phyloP scores from a whole-genome alignment of 495 filamentous ascomycete species.

The Parathielavia hyrcaniae region DNA sequence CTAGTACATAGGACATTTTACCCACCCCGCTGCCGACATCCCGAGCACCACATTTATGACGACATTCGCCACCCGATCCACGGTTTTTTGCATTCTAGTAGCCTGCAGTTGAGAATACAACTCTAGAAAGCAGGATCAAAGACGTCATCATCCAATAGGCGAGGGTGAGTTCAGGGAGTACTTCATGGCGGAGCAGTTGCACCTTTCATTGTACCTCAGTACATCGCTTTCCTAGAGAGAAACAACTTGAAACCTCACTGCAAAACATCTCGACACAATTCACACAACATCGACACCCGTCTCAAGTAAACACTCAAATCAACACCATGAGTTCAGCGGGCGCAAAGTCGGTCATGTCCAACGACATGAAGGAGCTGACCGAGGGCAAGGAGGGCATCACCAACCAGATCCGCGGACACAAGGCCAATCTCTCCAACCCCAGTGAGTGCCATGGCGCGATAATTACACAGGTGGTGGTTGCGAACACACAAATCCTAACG shows the following conservation, averaged over 20 bases:
- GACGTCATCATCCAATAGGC: too few species aligned
- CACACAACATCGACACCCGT: background rate
- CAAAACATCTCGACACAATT: background rate
- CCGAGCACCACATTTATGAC: background rate
- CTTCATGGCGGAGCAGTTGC: too few species aligned
- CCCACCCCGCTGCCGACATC: too few species aligned
- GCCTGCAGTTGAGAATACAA: too few species aligned
- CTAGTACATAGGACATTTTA: too few species aligned
- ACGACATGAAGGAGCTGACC: slow-evolving; percentile 38
- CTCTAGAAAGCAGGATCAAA: too few species aligned
- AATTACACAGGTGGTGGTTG: background rate
- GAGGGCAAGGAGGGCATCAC: slow-evolving; percentile 34
- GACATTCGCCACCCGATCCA: too few species aligned
- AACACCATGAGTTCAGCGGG: slow-evolving; percentile 31
- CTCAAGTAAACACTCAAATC: background rate
- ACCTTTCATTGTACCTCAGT: too few species aligned
- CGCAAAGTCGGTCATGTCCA: slow-evolving; percentile 35
- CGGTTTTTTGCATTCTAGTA: too few species aligned
- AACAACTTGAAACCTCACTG: too few species aligned
- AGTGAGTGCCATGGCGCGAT: slow-evolving; percentile 17
- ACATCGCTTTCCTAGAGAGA: too few species aligned
- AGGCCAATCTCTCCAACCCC: slow-evolving; percentile 29
- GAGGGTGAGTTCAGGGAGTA: too few species aligned
- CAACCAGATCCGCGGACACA: slow-evolving; percentile 29
- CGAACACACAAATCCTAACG: background rate